Base-by-base conservation (phyloP, 306 rosid species). In the Prunus padus region DNA sequence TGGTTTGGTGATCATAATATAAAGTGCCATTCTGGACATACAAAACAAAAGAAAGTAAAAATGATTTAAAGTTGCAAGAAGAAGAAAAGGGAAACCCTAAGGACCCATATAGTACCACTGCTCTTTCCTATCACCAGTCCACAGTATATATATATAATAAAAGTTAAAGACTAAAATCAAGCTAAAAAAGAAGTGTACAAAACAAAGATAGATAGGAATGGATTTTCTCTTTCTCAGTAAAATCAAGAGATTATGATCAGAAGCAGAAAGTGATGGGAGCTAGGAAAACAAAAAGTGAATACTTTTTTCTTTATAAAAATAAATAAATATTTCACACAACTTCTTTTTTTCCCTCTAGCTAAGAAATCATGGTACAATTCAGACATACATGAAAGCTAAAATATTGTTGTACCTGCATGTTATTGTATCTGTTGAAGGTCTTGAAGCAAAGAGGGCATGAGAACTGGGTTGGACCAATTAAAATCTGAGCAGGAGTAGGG, bases 361-460 rank as follows among this genome's bases (percentile, higher is more conserved):
- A 26, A 51, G 20, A 9, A 18, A 75, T 71, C 18, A 28, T 45
- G 23, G 44, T 54, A 30, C 44, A 64, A 45, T 60, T 18, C 44
- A 65, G 1, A 46, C 19, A 67, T 28, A 45, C 30, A 19, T 76
- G 71, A 69, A 81, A 46, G 52, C 20, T 60, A 26, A 52, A 1
- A 42, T 0, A 25, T 4, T 67, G 9, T 9, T 67, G 69, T 78
- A 81, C 98, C 98, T 93, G 98, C 97, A 93, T 89, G 88, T 93
- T 93, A 75, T 93, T 93, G 86, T 91, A 93, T 91, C 98, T 88
- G 71, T 93, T 93, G 89, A 93, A 93, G 57, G 98, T 91, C 81
- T 93, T 93, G 91, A 86, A 91, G 82, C 98, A 93, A 84, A 93
- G 98, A 57, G 97, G 96, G 68, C 98, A 93, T 59, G 97, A 88